A percentile compares a stretch with the other conserved stretches of the same genome.
Evolutionary conservation across 371 early-diverging fungal species (phyloP).

Genomic region (Apophysomyces elegans): DNA sequence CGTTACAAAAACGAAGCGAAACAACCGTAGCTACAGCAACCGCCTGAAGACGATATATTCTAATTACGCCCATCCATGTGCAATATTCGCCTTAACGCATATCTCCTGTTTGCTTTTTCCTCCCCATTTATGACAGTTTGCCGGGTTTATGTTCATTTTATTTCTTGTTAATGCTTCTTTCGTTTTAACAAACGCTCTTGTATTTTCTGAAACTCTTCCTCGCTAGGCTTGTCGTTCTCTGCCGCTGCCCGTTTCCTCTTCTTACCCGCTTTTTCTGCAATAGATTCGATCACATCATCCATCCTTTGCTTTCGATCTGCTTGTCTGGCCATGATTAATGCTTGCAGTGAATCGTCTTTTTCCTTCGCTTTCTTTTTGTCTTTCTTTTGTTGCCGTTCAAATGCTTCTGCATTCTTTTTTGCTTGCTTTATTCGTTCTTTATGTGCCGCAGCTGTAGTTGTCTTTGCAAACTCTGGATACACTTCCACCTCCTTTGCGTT

Average conservation of each 20-base stretch:
- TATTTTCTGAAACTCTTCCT: slow-evolving; percentile 65
- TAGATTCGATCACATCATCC: slow-evolving; percentile 49
- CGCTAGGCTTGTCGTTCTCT: slow-evolving; percentile 50
- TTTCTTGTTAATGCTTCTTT: not conserved
- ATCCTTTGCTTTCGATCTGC: slow-evolving; percentile 46
- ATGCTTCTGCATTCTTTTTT: slow-evolving; percentile 58
- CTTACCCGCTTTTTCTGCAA: slow-evolving; percentile 33
- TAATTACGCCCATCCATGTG: too few relatives aligned
- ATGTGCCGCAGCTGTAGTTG: slow-evolving; percentile 55
- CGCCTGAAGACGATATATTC: too few relatives aligned
- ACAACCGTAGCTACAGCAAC: too few relatives aligned
- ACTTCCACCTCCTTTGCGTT: slow-evolving; percentile 53
- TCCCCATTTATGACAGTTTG: too few relatives aligned
- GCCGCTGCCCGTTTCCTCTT: slow-evolving; percentile 14
- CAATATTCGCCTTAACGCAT: too few relatives aligned
- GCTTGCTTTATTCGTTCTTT: slow-evolving; percentile 54
- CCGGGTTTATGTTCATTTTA: too few relatives aligned
- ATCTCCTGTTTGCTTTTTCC: too few relatives aligned
- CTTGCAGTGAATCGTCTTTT: slow-evolving; percentile 49
- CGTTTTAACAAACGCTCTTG: slow-evolving; percentile 27
- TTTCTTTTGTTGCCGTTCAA: slow-evolving; percentile 46
- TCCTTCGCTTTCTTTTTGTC: slow-evolving; percentile 49
- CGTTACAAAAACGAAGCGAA: too few relatives aligned
- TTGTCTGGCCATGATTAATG: slow-evolving; percentile 51
- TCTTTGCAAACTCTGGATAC: slow-evolving; percentile 57